These are phyloP conservation scores for Tulasnella calospora DNA, from an alignment of 768 basidiomycete genomes.

Conservation along the genomic window DNA sequence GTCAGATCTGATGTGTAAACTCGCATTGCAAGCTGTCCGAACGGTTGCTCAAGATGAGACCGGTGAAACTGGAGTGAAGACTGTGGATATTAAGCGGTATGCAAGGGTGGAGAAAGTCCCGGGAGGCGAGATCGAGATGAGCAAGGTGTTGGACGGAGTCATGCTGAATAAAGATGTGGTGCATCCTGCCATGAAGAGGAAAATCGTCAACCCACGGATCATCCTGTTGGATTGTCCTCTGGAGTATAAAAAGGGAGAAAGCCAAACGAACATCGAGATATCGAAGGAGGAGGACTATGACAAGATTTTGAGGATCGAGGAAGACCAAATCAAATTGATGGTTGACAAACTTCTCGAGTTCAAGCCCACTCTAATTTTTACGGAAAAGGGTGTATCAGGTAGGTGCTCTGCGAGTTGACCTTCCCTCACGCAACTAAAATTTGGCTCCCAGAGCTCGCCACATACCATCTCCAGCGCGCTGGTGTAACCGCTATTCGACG, in stretches of 20 bases:
- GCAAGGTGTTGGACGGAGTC: constrained; percentile 78
- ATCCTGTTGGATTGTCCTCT: constrained; percentile 89
- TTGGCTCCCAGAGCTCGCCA: constrained; percentile 68
- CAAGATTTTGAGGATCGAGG: constrained; percentile 87
- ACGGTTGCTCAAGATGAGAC: constrained; percentile 58
- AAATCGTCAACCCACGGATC: constrained; percentile 85
- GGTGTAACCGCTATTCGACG: constrained; percentile 91
- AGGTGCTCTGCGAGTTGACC: neutral
- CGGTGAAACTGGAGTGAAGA: constrained; percentile 70
- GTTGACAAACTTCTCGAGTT: constrained; percentile 84
- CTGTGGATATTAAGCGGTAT: constrained; percentile 97
- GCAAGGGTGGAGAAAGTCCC: constrained; percentile 96
- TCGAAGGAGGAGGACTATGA: constrained; percentile 92
- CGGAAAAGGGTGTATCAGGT: constrained; percentile 98
- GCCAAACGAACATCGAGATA: constrained; percentile 98
- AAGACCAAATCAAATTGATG: constrained; percentile 89
- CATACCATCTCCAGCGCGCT: constrained; percentile 80
- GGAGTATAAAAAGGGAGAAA: constrained; percentile 99
- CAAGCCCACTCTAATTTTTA: constrained; percentile 91
- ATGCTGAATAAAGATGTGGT: constrained; percentile 99
- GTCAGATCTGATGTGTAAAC: constrained; percentile 95
- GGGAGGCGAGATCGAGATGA: constrained; percentile 95
- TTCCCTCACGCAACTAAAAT: neutral
- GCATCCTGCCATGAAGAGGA: constrained; percentile 90
- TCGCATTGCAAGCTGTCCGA: constrained; percentile 88